phyloP scores from a whole-genome alignment of 2,329 filamentous ascomycete genomes.

The Plenodomus lindquistii region DNA sequence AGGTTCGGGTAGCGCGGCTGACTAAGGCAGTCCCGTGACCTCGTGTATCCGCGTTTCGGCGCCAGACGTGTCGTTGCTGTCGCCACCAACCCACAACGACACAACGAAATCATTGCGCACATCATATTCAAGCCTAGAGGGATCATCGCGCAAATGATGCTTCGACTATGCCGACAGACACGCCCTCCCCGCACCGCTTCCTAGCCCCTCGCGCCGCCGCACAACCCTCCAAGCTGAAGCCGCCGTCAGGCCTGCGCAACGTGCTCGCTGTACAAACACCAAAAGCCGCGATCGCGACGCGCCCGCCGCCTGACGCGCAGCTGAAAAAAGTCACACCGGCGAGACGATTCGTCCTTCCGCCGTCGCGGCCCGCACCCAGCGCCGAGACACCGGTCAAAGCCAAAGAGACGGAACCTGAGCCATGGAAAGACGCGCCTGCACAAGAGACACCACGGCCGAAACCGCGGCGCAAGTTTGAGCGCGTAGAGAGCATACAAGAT shows the following conservation, averaged over 20 bases:
- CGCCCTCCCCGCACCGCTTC: slow-evolving; percentile 43
- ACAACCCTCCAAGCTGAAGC: slow-evolving; percentile 24
- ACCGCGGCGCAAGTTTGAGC: slow-evolving; percentile 21
- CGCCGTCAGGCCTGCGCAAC: slow-evolving; percentile 30
- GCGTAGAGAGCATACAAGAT: slow-evolving; percentile 42
- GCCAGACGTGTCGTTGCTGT: neutral
- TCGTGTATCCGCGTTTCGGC: slow-evolving; percentile 20
- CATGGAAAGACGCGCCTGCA: neutral
- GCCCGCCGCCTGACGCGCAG: slow-evolving; percentile 2
- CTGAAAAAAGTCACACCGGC: slow-evolving; percentile 30
- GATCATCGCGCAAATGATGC: slow-evolving; percentile 5
- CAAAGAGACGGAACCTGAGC: slow-evolving; percentile 5
- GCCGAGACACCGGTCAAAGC: slow-evolving; percentile 1
- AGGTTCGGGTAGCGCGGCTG: neutral
- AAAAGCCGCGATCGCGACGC: neutral
- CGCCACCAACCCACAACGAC: neutral
- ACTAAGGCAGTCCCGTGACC: slow-evolving; percentile 1
- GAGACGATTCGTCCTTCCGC: slow-evolving; percentile 37
- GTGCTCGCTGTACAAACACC: slow-evolving; percentile 17
- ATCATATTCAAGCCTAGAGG: neutral
- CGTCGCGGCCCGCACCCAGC: slow-evolving; percentile 10
- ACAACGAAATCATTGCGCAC: neutral
- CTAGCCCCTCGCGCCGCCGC: slow-evolving; percentile 22
- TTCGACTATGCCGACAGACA: slow-evolving; percentile 28
- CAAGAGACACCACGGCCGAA: slow-evolving; percentile 19